Percentiles rank a stretch among this genome's conserved stretches.
These are phyloP conservation scores for Zygotorulaspora sp. DNA, from an alignment of 805 yeast genomes.

Conservation along the genomic window DNA sequence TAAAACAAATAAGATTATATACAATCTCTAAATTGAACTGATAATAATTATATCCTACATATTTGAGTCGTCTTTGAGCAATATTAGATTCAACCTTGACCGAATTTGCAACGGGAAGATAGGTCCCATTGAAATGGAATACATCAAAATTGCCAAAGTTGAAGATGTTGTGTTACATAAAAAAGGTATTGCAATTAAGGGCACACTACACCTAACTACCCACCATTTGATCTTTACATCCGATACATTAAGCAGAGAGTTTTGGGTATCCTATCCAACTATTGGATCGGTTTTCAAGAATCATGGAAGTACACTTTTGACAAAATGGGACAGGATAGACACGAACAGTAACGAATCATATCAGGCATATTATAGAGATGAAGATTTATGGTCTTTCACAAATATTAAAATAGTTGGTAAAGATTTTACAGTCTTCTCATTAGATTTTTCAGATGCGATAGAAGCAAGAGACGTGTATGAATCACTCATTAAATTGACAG, in stretches of 20 bases:
- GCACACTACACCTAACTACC: constrained; percentile 64
- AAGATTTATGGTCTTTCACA: constrained; percentile 38
- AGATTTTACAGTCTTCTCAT: constrained; percentile 76
- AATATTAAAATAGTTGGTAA: constrained; percentile 71
- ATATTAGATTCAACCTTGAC: too few species aligned
- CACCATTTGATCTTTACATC: constrained; percentile 69
- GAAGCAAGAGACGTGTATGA: constrained; percentile 69
- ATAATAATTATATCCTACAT: too few species aligned
- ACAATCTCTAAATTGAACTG: too few species aligned
- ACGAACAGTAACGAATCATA: constrained; percentile 2
- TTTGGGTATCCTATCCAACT: constrained; percentile 91
- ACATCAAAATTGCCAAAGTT: constrained; percentile 50
- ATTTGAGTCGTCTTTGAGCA: too few species aligned
- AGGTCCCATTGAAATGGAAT: constrained; percentile 42
- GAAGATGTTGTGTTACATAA: constrained; percentile 51
- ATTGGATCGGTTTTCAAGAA: constrained; percentile 56
- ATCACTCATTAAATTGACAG: constrained; percentile 61
- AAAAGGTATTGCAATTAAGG: constrained; percentile 52
- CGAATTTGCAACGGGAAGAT: not conserved
- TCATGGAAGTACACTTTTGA: constrained; percentile 46
- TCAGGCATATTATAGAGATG: constrained; percentile 17
- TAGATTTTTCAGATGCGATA: constrained; percentile 60
- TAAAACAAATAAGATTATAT: too few species aligned
- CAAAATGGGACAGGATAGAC: constrained; percentile 19
- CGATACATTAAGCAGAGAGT: constrained; percentile 46